Evolutionary conservation across 345 rosid genomes (phyloP).

Genomic region (Corymbia maculata): DNA sequence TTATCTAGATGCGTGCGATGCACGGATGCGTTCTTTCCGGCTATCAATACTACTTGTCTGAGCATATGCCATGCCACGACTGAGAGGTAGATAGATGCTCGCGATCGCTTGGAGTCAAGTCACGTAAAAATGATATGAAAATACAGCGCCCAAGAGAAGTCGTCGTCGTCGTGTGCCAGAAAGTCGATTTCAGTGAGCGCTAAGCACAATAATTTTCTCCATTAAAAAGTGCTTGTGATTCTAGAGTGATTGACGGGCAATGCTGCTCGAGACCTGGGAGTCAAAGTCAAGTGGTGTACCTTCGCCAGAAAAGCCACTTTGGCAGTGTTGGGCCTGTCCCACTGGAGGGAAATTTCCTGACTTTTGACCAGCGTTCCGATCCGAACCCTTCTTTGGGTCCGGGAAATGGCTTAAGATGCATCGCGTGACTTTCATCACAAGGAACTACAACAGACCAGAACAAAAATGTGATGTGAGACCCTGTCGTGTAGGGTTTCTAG

Average conservation of each 20-base stretch:
- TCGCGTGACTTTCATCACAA: not conserved
- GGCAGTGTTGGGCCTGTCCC: not conserved
- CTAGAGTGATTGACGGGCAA: not conserved
- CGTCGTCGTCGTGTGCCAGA: too few species aligned
- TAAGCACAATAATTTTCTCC: not conserved
- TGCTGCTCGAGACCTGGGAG: not conserved
- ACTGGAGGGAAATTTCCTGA: not conserved
- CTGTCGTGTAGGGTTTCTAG: too few species aligned
- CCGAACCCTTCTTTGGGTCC: not conserved
- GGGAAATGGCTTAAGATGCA: not conserved
- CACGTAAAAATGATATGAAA: not conserved
- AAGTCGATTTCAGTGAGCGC: not conserved
- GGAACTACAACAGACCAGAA: not conserved
- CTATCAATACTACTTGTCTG: not conserved
- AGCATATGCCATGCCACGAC: not conserved
- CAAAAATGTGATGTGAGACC: too few species aligned
- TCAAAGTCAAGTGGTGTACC: not conserved
- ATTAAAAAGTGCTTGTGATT: not conserved
- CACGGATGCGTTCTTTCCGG: not conserved
- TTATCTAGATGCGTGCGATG: not conserved
- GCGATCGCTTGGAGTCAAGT: not conserved
- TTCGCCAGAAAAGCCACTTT: not conserved
- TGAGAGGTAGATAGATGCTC: not conserved
- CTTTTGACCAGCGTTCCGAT: not conserved
- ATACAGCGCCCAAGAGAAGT: not conserved